phyloP scores from a whole-genome alignment of 2,329 filamentous ascomycete genomes.

The Pseudogymnoascus verrucosus region DNA sequence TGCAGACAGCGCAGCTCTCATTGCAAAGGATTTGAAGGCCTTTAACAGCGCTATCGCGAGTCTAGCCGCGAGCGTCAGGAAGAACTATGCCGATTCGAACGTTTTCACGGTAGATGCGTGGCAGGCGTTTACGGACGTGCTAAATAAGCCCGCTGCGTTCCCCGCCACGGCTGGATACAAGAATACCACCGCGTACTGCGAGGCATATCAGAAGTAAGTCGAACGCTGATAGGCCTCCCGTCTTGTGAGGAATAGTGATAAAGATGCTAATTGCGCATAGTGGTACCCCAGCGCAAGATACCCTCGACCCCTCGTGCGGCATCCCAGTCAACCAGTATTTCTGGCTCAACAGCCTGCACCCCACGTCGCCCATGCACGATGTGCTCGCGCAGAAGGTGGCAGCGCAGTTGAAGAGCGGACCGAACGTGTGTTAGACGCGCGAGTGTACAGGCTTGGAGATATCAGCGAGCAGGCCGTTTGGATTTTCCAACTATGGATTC shows the following conservation, averaged over 20 bases:
- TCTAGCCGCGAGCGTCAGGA: slow-evolving; percentile 31
- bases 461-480: neutral
- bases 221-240: neutral
- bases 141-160: slow-evolving; percentile 43
- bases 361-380: slow-evolving; percentile 56
- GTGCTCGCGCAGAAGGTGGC: slow-evolving; percentile 45
- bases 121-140: slow-evolving; percentile 41
- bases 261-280: slow-evolving; percentile 25
- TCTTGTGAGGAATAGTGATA: neutral
- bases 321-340: slow-evolving; percentile 54
- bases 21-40: slow-evolving; percentile 38
- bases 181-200: slow-evolving; percentile 49
- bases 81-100: slow-evolving; percentile 34
- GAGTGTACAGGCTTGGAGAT: neutral
- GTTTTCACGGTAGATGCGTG: slow-evolving; percentile 47
- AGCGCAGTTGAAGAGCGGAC: slow-evolving; percentile 30
- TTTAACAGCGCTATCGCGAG: slow-evolving; percentile 42
- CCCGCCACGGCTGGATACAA: slow-evolving; percentile 43
- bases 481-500: neutral
- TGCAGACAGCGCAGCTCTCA: slow-evolving; percentile 24
- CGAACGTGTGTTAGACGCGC: slow-evolving; percentile 31
- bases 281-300: slow-evolving; percentile 37
- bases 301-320: slow-evolving; percentile 38
- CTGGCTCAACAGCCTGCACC: slow-evolving; percentile 56
- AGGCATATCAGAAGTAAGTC: slow-evolving; percentile 44